Conservation (phyloP, 2,329 filamentous ascomycete genomes). For the Basipetospora chlamydospora region DNA sequence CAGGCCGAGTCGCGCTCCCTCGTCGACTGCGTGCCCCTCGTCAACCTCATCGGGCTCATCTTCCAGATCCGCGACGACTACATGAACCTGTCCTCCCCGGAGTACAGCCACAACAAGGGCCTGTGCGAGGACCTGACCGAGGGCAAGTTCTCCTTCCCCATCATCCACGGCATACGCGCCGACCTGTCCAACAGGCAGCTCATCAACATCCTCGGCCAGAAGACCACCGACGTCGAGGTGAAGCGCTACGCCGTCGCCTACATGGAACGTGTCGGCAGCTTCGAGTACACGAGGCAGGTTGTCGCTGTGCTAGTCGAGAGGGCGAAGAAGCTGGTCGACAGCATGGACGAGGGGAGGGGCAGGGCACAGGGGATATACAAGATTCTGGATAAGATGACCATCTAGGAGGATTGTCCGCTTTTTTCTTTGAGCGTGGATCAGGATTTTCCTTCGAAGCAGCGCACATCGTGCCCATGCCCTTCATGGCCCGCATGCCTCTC, state of each 20-base stretch:
- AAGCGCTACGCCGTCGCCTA: conserved; percentile 84
- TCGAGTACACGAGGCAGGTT: conserved; percentile 67
- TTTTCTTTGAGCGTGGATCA: no score
- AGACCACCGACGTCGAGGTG: conserved; percentile 71
- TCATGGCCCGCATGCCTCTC: neutral
- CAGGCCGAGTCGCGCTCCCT: conserved; percentile 49
- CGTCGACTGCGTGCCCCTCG: conserved; percentile 67
- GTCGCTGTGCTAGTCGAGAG: conserved; percentile 48
- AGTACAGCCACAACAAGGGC: conserved; percentile 81
- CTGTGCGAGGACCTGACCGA: conserved; percentile 92
- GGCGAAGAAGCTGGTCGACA: conserved; percentile 46
- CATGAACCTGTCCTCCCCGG: conserved; percentile 62
- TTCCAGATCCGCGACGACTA: conserved; percentile 94
- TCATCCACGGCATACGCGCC: conserved; percentile 82
- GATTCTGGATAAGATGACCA: conserved; percentile 54
- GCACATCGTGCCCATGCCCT: no score
- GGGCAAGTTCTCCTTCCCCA: conserved; percentile 91
- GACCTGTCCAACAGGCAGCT: conserved; percentile 63
- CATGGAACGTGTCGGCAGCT: conserved; percentile 82
- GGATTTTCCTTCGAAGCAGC: no score
- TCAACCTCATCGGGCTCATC: conserved; percentile 71
- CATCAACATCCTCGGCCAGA: conserved; percentile 85
- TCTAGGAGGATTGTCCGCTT: neutral
- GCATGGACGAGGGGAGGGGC: conserved; percentile 47
- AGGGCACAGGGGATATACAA: conserved; percentile 42